Percentiles rank a stretch among this genome's conserved stretches.
Conservation (phyloP, 2,329 filamentous ascomycete genomes). For the Nothophoma quercina region DNA sequence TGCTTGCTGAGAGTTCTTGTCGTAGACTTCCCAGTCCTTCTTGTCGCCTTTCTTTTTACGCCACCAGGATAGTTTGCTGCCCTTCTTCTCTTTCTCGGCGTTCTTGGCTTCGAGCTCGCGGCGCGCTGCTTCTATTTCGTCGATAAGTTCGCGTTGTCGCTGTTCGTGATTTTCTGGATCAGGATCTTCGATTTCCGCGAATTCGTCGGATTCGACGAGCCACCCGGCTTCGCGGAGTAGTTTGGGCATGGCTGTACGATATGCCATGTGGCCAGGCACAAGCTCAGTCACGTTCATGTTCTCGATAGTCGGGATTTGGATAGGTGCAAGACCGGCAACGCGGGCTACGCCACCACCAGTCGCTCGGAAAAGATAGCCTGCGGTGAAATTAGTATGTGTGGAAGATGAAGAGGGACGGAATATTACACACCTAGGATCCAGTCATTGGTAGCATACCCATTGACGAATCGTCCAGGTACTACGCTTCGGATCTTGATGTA, state of each 20-base stretch:
- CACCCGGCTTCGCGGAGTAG: slow-evolving; percentile 88
- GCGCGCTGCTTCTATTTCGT: slow-evolving; percentile 93
- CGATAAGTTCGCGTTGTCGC: slow-evolving; percentile 90
- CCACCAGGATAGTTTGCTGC: slow-evolving; percentile 72
- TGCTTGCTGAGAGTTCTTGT: slow-evolving; percentile 68
- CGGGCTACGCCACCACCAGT: slow-evolving; percentile 91
- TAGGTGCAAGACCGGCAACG: slow-evolving; percentile 80
- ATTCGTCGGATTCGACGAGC: slow-evolving; percentile 91
- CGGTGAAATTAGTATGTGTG: slow-evolving; percentile 15
- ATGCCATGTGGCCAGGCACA: slow-evolving; percentile 95
- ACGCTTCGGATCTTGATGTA: slow-evolving; percentile 82
- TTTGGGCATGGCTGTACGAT: slow-evolving; percentile 88
- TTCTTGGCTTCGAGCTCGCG: slow-evolving; percentile 80
- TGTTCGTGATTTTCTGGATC: slow-evolving; percentile 92
- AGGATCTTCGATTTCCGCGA: slow-evolving; percentile 94
- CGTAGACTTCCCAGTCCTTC: slow-evolving; percentile 94
- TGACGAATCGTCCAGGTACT: slow-evolving; percentile 91
- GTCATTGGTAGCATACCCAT: slow-evolving; percentile 92
- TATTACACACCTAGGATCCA: slow-evolving; percentile 78
- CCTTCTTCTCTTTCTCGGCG: slow-evolving; percentile 66
- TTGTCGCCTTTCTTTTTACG: slow-evolving; percentile 81
- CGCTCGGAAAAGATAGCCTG: slow-evolving; percentile 87
- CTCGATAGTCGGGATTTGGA: slow-evolving; percentile 84
- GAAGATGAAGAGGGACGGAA: not conserved
- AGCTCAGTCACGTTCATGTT: slow-evolving; percentile 87